phyloP scores from a whole-genome alignment of 257 asterid species.

The Capsicum chinense region DNA sequence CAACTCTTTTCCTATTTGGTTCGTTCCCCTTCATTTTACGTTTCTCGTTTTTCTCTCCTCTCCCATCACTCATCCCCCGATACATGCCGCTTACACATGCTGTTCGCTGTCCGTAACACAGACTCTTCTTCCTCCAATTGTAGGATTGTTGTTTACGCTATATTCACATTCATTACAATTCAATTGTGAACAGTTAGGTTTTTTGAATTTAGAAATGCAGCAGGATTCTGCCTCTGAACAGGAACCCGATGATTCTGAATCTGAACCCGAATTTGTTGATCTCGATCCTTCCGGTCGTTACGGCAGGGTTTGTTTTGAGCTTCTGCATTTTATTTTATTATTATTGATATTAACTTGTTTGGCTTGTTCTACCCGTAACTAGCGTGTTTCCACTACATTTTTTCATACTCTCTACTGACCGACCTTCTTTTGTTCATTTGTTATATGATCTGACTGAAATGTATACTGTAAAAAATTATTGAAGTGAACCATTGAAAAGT shows the following conservation, averaged over 20 bases:
- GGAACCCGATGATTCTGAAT: slow-evolving; percentile 73
- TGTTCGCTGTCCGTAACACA: too few species aligned
- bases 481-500: background rate
- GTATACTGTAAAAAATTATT: background rate
- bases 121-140: too few species aligned
- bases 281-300: slow-evolving; percentile 85
- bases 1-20: too few species aligned
- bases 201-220: slow-evolving; percentile 47
- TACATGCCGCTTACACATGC: too few species aligned
- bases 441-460: background rate
- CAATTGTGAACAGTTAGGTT: too few species aligned
- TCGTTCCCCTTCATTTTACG: too few species aligned
- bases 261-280: slow-evolving; percentile 86
- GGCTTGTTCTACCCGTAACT: background rate
- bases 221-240: slow-evolving; percentile 64
- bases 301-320: slow-evolving; percentile 69
- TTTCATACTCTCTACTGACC: background rate
- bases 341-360: background rate
- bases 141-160: too few species aligned
- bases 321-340: background rate
- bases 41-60: too few species aligned
- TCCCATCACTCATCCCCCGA: too few species aligned
- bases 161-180: too few species aligned
- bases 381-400: background rate
- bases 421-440: background rate